These are phyloP conservation scores for Tuctoria greenei DNA, from an alignment of 176 grass and related monocot species.

Conservation along the genomic window DNA sequence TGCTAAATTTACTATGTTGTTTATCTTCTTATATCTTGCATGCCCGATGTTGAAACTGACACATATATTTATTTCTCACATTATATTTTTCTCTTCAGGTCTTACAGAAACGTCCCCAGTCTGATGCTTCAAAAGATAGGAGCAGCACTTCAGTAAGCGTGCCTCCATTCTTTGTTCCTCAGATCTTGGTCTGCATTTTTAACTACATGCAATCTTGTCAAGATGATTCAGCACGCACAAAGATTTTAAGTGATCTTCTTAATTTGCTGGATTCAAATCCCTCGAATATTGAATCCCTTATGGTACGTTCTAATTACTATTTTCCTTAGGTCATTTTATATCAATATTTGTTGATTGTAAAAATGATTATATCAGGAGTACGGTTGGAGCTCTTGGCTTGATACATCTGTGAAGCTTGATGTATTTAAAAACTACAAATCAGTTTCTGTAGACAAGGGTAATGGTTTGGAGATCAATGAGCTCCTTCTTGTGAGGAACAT, in stretches of 20 bases:
- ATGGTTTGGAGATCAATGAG: slow-evolving; percentile 54
- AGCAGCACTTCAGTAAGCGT: slow-evolving; percentile 44
- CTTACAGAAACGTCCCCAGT: slow-evolving; percentile 69
- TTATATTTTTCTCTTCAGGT: slow-evolving; percentile 66
- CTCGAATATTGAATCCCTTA: slow-evolving; percentile 83
- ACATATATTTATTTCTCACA: slow-evolving; percentile 21
- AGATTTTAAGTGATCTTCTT: slow-evolving; percentile 82
- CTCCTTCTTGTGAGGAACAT: slow-evolving; percentile 76
- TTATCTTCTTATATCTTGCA: slow-evolving; percentile 12
- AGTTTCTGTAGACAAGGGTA: slow-evolving; percentile 31
- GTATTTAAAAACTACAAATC: slow-evolving; percentile 62
- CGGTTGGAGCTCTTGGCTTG: slow-evolving; percentile 82
- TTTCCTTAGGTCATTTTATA: slow-evolving; percentile 35
- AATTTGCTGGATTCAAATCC: slow-evolving; percentile 85
- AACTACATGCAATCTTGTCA: slow-evolving; percentile 84
- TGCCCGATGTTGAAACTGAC: neutral
- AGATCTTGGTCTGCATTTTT: slow-evolving; percentile 93
- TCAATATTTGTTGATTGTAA: slow-evolving; percentile 39
- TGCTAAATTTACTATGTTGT: slow-evolving; percentile 4
- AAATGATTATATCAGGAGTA: slow-evolving; percentile 57
- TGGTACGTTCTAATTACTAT: slow-evolving; percentile 55
- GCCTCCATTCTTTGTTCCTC: slow-evolving; percentile 87
- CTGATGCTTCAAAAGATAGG: slow-evolving; percentile 59
- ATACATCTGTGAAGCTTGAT: slow-evolving; percentile 68
- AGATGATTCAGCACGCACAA: slow-evolving; percentile 70